These are phyloP conservation scores for Dictyostelium purpureum DNA, from an alignment of 78 protist genomes.

Conservation along the genomic window DNA sequence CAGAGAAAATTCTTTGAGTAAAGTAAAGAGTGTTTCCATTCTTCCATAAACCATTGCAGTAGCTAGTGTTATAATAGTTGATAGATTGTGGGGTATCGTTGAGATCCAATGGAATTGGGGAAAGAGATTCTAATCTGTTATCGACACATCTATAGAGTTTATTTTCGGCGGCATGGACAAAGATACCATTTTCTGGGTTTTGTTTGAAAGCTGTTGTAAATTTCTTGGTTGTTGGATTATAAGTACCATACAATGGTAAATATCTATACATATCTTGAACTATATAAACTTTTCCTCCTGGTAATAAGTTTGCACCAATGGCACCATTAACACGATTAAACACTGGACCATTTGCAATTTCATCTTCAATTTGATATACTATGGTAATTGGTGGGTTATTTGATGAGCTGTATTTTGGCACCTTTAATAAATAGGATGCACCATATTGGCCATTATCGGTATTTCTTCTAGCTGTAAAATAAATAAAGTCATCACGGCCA, in stretches of 20 bases:
- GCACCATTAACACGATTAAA: neutral
- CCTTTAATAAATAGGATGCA: neutral
- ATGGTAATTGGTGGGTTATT: neutral
- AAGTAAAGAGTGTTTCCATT: neutral
- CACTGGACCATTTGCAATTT: neutral
- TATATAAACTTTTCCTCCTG: neutral
- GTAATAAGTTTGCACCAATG: neutral
- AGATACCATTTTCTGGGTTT: neutral
- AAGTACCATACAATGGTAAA: neutral
- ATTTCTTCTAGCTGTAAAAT: neutral
- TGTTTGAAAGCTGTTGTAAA: slow-evolving; percentile 2
- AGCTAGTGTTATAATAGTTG: neutral
- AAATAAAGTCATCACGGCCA: neutral
- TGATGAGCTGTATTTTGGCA: neutral
- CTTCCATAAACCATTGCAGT: neutral
- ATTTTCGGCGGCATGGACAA: neutral
- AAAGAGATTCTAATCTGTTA: neutral
- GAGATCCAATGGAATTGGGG: neutral
- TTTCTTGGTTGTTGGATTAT: neutral
- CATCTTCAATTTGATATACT: neutral
- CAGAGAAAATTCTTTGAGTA: neutral
- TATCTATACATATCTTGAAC: neutral
- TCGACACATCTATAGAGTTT: neutral
- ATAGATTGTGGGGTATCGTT: neutral
- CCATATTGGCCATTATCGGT: neutral